Base-by-base conservation (phyloP, 73 alveolate species). In the Blepharisma stoltei region DNA sequence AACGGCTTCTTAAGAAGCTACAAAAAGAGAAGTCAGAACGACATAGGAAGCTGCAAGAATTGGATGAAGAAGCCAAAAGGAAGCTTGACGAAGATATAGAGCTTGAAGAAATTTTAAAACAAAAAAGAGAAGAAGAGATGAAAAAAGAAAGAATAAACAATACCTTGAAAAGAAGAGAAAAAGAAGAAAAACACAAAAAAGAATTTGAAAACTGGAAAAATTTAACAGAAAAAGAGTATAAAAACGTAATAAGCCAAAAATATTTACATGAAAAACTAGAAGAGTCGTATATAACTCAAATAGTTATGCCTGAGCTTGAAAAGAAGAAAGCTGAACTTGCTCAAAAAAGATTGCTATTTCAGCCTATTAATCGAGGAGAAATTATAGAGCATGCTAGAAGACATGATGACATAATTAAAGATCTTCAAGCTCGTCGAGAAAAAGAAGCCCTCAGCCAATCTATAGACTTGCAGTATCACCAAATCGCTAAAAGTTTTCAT, bases 341-440 rank as follows among this genome's bases (percentile, higher is more conserved):
- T 60, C 14, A 25, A 60, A 60, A 60, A 60, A 14, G 73, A 60
- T 4, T 14, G 23, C 5, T 60, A 2, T 60, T 60, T 60, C 73
- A 60, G 23, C 73, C 73, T n/a, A 60, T 60, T 20, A 38, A 60
- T 38, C 2, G 73, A 14, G 14, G 46, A 20, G 73, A 14, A 25
- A 60, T 60, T 20, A 8, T 60, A 20, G 48, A 60, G 23, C 73
- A 60, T 60, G 73, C 73, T 14, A n/a, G 73, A 20, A 20, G 14
- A 2, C 73, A 60, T 60, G 73, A 60, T 25, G n/a, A 18, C 0
- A 14, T 60, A 38, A 60, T 60, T 11, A 14, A 60, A 25, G 73
- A 60, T 8, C 73, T 45, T 7, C 55, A 77, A 76, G 55, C 76
- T 25, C 54, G 79, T 1, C 6, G 80, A 0, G 86, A 77, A 65